A percentile compares a stretch with the other conserved stretches of the same genome.
These are phyloP conservation scores for Ziziphus jujuba DNA, from an alignment of 306 rosid species.

Conservation along the genomic window DNA sequence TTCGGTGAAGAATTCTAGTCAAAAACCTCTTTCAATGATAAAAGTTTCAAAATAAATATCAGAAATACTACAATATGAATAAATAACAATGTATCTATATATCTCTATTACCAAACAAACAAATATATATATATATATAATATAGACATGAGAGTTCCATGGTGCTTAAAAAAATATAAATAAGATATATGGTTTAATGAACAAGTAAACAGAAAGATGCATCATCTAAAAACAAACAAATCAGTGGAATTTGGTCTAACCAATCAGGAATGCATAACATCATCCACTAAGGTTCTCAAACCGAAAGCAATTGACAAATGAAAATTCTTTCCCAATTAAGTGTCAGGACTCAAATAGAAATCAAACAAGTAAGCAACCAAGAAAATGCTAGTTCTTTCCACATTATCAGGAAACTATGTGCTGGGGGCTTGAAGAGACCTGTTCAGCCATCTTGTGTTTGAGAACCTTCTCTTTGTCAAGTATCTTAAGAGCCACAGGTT, in stretches of 20 bases:
- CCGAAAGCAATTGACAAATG: conserved; percentile 4
- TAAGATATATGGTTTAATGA: not conserved
- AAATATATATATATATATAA: too few relatives aligned
- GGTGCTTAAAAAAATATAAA: not conserved
- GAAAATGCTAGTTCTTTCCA: not conserved
- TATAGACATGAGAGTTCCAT: not conserved
- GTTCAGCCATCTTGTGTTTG: conserved; percentile 98
- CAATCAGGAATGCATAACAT: not conserved
- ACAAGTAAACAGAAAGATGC: not conserved
- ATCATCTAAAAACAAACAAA: not conserved
- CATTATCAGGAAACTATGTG: too few relatives aligned
- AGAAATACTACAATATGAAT: too few relatives aligned
- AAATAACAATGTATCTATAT: too few relatives aligned
- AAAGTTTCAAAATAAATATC: too few relatives aligned
- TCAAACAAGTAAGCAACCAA: not conserved
- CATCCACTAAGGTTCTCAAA: not conserved
- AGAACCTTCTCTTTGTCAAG: conserved; percentile 97
- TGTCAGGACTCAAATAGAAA: too few relatives aligned
- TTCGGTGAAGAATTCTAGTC: not conserved
- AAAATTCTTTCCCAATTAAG: not conserved
- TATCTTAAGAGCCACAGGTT: conserved; percentile 82
- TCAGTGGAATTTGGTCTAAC: not conserved
- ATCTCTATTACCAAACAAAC: too few relatives aligned
- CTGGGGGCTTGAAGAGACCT: conserved; percentile 44
- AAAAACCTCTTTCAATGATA: not conserved